Percentiles rank a stretch among this genome's conserved stretches.
Conservation (phyloP, 1,284 basidiomycete genomes). For the Anthracocystis walkeri region DNA sequence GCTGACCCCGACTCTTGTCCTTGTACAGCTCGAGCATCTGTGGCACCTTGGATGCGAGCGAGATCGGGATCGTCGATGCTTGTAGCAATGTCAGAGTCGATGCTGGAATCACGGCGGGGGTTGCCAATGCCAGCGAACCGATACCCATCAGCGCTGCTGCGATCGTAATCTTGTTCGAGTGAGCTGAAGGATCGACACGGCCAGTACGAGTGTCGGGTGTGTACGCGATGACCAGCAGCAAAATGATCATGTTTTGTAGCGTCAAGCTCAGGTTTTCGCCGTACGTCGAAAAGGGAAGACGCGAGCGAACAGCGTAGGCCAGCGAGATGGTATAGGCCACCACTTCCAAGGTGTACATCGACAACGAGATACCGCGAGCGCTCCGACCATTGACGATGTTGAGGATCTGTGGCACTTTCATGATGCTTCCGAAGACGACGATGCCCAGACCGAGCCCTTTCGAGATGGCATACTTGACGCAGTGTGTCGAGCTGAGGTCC, state of each 20-base stretch:
- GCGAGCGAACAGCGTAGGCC: slow-evolving; percentile 81
- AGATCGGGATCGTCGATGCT: slow-evolving; percentile 65
- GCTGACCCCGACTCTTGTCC: slow-evolving; percentile 63
- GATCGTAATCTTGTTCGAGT: slow-evolving; percentile 66
- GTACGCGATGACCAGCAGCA: slow-evolving; percentile 62
- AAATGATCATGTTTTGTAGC: slow-evolving; percentile 68
- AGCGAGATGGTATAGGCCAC: slow-evolving; percentile 86
- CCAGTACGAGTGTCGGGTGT: slow-evolving; percentile 43
- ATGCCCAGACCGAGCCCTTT: slow-evolving; percentile 93
- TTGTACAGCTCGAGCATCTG: slow-evolving; percentile 67
- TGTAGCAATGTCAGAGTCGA: slow-evolving; percentile 59
- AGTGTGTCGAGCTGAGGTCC: slow-evolving; percentile 82
- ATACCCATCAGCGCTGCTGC: slow-evolving; percentile 85
- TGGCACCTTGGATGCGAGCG: slow-evolving; percentile 66
- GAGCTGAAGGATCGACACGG: slow-evolving; percentile 48
- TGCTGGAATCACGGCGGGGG: slow-evolving; percentile 51
- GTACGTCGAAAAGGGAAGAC: slow-evolving; percentile 93
- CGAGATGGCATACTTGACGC: slow-evolving; percentile 89
- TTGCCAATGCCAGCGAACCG: slow-evolving; percentile 75
- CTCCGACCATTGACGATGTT: slow-evolving; percentile 75
- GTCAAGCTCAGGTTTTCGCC: slow-evolving; percentile 73
- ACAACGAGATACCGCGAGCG: slow-evolving; percentile 81
- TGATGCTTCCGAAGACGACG: slow-evolving; percentile 89
- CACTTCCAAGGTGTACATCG: slow-evolving; percentile 75
- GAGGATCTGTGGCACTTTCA: slow-evolving; percentile 90